These are phyloP conservation scores for Suillus plorans DNA, from an alignment of 768 basidiomycete species.

Conservation along the genomic window DNA sequence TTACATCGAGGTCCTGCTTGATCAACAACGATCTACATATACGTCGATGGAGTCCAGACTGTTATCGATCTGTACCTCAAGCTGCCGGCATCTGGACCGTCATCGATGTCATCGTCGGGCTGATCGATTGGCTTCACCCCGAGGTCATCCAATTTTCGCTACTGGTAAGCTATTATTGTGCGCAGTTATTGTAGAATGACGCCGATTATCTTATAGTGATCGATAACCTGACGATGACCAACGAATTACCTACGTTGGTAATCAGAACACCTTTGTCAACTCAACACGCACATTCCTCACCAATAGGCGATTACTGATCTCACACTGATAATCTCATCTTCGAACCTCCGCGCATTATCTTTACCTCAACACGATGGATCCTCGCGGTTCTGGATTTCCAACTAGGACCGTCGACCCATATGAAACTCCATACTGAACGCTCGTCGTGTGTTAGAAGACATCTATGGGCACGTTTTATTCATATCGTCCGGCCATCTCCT, in stretches of 20 bases:
- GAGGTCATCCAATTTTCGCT: too few relatives aligned
- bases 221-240: not conserved
- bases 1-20: slow-evolving; percentile 1
- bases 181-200: not conserved
- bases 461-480: not conserved
- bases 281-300: slow-evolving; percentile 3
- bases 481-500: slow-evolving; percentile 2
- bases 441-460: slow-evolving; percentile 1
- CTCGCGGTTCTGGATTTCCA: not conserved
- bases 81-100: not conserved
- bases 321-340: not conserved
- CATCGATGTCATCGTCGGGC: not conserved
- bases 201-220: not conserved
- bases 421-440: not conserved
- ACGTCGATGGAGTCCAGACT: not conserved
- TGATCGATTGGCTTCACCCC: not conserved
- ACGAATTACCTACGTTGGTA: not conserved
- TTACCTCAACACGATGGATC: slow-evolving; percentile 1
- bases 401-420: not conserved
- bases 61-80: not conserved
- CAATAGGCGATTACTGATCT: not conserved
- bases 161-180: not conserved
- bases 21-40: not conserved
- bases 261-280: not conserved
- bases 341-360: not conserved